phyloP scores from a whole-genome alignment of 2,329 filamentous ascomycete species.

The Alternaria consortialis region DNA sequence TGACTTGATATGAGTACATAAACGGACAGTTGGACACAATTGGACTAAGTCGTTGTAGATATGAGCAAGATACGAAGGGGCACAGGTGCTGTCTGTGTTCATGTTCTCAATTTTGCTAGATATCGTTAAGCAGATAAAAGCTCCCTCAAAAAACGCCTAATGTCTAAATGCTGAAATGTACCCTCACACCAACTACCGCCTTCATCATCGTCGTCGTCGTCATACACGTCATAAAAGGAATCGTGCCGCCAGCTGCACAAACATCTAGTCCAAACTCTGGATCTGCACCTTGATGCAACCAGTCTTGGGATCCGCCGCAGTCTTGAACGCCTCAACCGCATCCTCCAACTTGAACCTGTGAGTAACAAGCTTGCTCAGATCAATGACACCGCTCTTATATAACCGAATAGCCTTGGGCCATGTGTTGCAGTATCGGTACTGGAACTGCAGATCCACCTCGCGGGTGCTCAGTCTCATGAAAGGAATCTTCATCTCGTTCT shows the following conservation, averaged over 20 bases:
- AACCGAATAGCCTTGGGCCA: slow-evolving; percentile 94
- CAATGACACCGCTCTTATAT: slow-evolving; percentile 82
- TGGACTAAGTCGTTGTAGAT: neutral
- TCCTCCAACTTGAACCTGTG: slow-evolving; percentile 87
- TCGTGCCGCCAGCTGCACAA: neutral
- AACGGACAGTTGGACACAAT: neutral
- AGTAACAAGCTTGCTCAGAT: slow-evolving; percentile 83
- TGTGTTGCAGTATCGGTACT: slow-evolving; percentile 95
- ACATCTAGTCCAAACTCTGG: slow-evolving; percentile 64
- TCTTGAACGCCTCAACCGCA: slow-evolving; percentile 88
- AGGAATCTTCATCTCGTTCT: slow-evolving; percentile 92
- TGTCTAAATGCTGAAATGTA: neutral
- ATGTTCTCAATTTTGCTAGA: neutral
- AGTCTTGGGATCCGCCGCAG: slow-evolving; percentile 84
- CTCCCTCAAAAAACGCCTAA: slow-evolving; percentile 1
- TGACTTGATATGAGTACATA: neutral
- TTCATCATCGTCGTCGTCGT: neutral
- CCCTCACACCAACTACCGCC: neutral
- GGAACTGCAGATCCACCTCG: slow-evolving; percentile 94
- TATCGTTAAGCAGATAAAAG: neutral
- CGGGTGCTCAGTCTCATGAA: slow-evolving; percentile 93
- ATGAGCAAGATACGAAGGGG: neutral
- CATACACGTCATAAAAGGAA: neutral
- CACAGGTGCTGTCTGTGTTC: neutral
- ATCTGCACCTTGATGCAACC: slow-evolving; percentile 99